phyloP scores from a whole-genome alignment of 805 yeast genomes.

The Lipomyces mesembrius region DNA sequence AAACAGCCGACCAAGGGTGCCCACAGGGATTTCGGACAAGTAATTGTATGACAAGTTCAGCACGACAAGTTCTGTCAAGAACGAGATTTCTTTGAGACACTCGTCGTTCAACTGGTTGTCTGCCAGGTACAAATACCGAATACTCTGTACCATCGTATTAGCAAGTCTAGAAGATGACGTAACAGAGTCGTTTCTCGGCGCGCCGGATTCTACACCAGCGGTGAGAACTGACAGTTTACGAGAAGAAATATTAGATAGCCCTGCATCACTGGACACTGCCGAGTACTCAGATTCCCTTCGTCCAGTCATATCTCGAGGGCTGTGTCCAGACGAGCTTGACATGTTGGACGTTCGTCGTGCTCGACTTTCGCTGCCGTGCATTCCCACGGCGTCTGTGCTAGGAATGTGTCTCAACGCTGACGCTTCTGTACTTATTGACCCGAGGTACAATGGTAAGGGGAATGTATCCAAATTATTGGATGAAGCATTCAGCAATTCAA shows the following conservation, averaged over 20 bases:
- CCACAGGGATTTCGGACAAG: constrained; percentile 76
- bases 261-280: constrained; percentile 7
- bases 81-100: constrained; percentile 68
- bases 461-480: constrained; percentile 69
- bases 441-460: constrained; percentile 48
- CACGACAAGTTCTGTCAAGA: constrained; percentile 59
- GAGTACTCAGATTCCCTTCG: constrained; percentile 10
- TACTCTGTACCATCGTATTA: constrained; percentile 52
- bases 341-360: constrained; percentile 20
- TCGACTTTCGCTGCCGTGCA: neutral
- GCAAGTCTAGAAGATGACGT: constrained; percentile 27
- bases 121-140: constrained; percentile 66
- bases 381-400: constrained; percentile 19
- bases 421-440: constrained; percentile 17
- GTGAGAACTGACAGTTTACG: constrained; percentile 11
- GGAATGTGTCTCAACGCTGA: constrained; percentile 20
- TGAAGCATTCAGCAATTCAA: constrained; percentile 67
- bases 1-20: constrained; percentile 63
- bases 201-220: constrained; percentile 5
- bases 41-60: constrained; percentile 86
- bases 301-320: constrained; percentile 19
- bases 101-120: constrained; percentile 85
- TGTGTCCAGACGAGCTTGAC: constrained; percentile 24
- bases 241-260: constrained; percentile 2
- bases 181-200: constrained; percentile 31